A percentile compares a stretch with the other conserved stretches of the same genome.
Conservation (phyloP, 2,329 filamentous ascomycete species). For the Aspergillus sp. region DNA sequence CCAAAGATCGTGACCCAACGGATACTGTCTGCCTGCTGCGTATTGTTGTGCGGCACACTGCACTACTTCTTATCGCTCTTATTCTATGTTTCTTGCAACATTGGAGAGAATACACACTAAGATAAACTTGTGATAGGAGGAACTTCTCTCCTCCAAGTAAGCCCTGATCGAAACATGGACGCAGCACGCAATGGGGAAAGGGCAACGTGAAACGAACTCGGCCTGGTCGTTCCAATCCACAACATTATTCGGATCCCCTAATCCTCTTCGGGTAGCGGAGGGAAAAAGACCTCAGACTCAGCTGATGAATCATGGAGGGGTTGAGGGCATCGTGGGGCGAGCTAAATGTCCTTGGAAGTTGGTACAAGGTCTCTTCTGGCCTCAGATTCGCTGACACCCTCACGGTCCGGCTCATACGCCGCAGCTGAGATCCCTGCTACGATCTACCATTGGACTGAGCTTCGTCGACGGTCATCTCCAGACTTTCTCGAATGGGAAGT, state of each 20-base stretch:
- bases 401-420: constrained; percentile 31
- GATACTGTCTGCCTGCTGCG: background rate
- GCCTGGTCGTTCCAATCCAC: background rate
- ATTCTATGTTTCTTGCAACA: background rate
- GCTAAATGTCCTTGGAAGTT: constrained; percentile 26
- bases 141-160: background rate
- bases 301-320: constrained; percentile 34
- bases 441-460: constrained; percentile 43
- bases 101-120: background rate
- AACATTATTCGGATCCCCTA: background rate
- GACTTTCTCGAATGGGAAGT: constrained; percentile 34
- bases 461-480: constrained; percentile 34
- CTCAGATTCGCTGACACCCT: constrained; percentile 33
- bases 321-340: constrained; percentile 33
- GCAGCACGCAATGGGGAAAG: background rate
- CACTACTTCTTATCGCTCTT: background rate
- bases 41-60: background rate
- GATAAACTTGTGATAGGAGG: background rate
- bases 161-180: background rate
- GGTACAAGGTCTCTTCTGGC: constrained; percentile 25
- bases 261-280: background rate
- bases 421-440: constrained; percentile 40
- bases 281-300: constrained; percentile 23
- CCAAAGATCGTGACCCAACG: background rate
- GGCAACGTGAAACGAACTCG: background rate